Percentiles rank a stretch among this genome's conserved stretches.
Conservation (phyloP, 2,329 filamentous ascomycete species). For the Xylariomycetidae sp. region DNA sequence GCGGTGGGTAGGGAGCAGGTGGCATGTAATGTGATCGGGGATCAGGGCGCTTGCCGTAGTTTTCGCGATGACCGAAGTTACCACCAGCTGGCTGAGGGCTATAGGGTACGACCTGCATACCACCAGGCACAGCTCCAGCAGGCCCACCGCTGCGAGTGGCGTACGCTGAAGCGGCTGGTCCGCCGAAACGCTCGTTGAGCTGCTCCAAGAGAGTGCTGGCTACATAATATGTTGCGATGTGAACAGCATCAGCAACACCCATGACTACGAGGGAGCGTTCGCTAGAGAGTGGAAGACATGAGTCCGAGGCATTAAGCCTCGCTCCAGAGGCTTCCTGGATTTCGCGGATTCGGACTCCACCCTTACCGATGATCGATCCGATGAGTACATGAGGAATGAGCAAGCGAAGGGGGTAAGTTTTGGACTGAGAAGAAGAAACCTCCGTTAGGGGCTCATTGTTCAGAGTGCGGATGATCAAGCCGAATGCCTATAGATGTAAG, state of each 20-base stretch:
- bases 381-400: slow-evolving; percentile 96
- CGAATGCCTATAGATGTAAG: slow-evolving; percentile 70
- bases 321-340: slow-evolving; percentile 98
- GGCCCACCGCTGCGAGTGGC: slow-evolving; percentile 91
- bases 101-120: slow-evolving; percentile 99
- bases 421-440: slow-evolving; percentile 86
- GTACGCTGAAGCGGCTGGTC: slow-evolving; percentile 94
- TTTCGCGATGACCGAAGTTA: slow-evolving; percentile 87
- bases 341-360: slow-evolving; percentile 90
- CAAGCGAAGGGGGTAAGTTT: slow-evolving; percentile 93
- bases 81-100: slow-evolving; percentile 88
- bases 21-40: slow-evolving; percentile 70
- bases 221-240: slow-evolving; percentile 98
- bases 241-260: slow-evolving; percentile 94
- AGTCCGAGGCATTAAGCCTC: slow-evolving; percentile 92
- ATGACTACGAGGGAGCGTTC: slow-evolving; percentile 98
- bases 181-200: slow-evolving; percentile 92
- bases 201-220: slow-evolving; percentile 97
- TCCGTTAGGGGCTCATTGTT: slow-evolving; percentile 93
- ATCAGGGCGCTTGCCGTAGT: slow-evolving; percentile 70
- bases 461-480: slow-evolving; percentile 93
- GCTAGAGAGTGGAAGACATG: slow-evolving; percentile 88
- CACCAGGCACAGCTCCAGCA: slow-evolving; percentile 88
- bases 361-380: slow-evolving; percentile 97
- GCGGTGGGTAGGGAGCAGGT: slow-evolving; percentile 71